These are phyloP conservation scores for Tephrocybe rancida DNA, from an alignment of 768 basidiomycete species.

Conservation along the genomic window DNA sequence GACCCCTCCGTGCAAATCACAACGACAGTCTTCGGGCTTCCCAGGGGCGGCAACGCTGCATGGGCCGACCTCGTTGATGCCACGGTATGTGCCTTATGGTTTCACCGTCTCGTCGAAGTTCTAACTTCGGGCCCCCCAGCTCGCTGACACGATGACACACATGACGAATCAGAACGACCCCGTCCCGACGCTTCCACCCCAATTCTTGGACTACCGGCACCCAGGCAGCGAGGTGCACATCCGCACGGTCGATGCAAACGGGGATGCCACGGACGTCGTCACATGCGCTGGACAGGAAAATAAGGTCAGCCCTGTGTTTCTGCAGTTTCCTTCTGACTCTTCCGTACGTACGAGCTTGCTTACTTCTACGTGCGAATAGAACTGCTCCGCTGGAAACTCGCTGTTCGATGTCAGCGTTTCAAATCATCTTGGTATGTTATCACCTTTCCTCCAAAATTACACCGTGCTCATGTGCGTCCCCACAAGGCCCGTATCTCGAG, in stretches of 20 bases:
- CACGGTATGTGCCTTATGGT: slow-evolving; percentile 19
- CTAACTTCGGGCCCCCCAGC: slow-evolving; percentile 6
- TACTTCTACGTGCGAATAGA: slow-evolving; percentile 10
- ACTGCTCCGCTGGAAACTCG: slow-evolving; percentile 26
- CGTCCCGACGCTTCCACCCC: slow-evolving; percentile 40
- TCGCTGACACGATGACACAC: slow-evolving; percentile 29
- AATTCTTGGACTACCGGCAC: slow-evolving; percentile 37
- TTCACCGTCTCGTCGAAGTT: not conserved
- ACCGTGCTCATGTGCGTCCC: not conserved
- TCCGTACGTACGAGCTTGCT: not conserved
- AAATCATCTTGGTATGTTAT: slow-evolving; percentile 20
- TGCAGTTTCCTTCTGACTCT: not conserved
- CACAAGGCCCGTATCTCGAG: slow-evolving; percentile 30
- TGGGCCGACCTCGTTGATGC: slow-evolving; percentile 46
- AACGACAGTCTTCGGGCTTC: slow-evolving; percentile 43
- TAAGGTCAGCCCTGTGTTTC: slow-evolving; percentile 11
- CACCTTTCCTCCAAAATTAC: not conserved
- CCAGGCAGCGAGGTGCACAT: slow-evolving; percentile 44
- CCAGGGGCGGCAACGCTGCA: slow-evolving; percentile 44
- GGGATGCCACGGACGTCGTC: slow-evolving; percentile 28
- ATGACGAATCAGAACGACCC: slow-evolving; percentile 46
- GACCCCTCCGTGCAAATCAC: slow-evolving; percentile 31
- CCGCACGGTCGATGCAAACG: slow-evolving; percentile 28
- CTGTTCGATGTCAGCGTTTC: slow-evolving; percentile 17
- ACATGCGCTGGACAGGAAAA: slow-evolving; percentile 44